Percentiles rank a stretch among this genome's conserved stretches.
Conservation (phyloP, 106 monocot species). For the Ottelia alismoides region DNA sequence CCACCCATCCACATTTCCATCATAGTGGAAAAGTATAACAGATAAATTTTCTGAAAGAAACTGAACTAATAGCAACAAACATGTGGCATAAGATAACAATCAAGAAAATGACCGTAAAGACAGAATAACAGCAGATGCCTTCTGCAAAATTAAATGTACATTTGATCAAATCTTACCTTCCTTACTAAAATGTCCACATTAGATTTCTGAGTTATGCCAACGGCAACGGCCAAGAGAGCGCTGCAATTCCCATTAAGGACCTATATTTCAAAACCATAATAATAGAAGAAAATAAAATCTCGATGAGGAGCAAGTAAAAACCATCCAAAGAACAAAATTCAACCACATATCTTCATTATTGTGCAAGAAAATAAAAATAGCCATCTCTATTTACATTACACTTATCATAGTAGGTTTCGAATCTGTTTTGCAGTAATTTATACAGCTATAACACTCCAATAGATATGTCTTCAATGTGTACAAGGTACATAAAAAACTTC, state of each 20-base stretch:
- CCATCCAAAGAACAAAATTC: too few species aligned
- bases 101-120: neutral
- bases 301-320: too few species aligned
- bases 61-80: slow-evolving; percentile 36
- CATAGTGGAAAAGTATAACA: slow-evolving; percentile 83
- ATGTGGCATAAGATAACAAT: neutral
- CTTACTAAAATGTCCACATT: slow-evolving; percentile 65
- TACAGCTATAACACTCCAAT: too few species aligned
- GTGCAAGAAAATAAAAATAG: too few species aligned
- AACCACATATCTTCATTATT: too few species aligned
- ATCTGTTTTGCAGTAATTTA: too few species aligned
- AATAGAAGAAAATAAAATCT: too few species aligned
- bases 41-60: slow-evolving; percentile 58
- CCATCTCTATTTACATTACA: too few species aligned
- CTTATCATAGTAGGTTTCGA: too few species aligned
- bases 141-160: neutral
- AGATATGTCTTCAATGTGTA: too few species aligned
- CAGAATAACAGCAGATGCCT: neutral
- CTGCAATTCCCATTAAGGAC: slow-evolving; percentile 21
- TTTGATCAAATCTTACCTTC: slow-evolving; percentile 39
- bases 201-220: slow-evolving; percentile 70
- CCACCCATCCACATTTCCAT: slow-evolving; percentile 89
- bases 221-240: slow-evolving; percentile 79
- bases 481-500: too few species aligned
- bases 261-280: slow-evolving; percentile 17